These are phyloP conservation scores for Cystofilobasidium bisporidii DNA, from an alignment of 768 basidiomycete species.

Conservation along the genomic window DNA sequence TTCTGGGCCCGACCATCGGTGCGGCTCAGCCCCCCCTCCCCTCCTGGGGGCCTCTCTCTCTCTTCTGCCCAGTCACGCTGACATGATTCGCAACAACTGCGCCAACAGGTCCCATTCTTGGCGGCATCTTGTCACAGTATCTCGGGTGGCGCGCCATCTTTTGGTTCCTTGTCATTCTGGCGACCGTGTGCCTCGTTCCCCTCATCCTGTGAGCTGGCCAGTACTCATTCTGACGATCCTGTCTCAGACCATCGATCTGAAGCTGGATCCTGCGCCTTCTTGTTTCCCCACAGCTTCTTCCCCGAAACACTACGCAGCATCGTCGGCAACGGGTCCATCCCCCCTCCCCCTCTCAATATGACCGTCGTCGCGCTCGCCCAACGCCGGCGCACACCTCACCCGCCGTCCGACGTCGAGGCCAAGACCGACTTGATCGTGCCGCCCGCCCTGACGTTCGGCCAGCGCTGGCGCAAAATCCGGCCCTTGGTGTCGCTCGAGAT, in stretches of 20 bases:
- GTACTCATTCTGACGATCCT: too few species aligned
- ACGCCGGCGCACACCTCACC: not conserved
- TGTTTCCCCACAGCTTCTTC: slow-evolving; percentile 41
- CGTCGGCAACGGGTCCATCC: slow-evolving; percentile 37
- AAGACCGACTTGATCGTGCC: not conserved
- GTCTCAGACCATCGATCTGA: too few species aligned
- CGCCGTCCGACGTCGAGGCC: not conserved
- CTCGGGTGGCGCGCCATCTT: slow-evolving; percentile 62
- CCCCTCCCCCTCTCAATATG: slow-evolving; percentile 35
- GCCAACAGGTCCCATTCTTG: slow-evolving; percentile 50
- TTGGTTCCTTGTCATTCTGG: slow-evolving; percentile 53
- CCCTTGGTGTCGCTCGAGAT: slow-evolving; percentile 36
- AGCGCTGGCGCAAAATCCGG: slow-evolving; percentile 31
- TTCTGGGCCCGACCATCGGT: not conserved
- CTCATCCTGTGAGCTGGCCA: slow-evolving; percentile 44
- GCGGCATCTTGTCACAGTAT: slow-evolving; percentile 47
- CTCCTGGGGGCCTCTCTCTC: not conserved
- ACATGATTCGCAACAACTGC: too few species aligned
- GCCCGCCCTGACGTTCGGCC: too few species aligned
- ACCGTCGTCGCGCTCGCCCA: slow-evolving; percentile 18
- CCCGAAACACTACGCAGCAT: slow-evolving; percentile 45
- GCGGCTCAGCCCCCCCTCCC: too few species aligned
- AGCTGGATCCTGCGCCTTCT: not conserved
- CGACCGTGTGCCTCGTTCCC: slow-evolving; percentile 45
- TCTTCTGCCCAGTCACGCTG: too few species aligned